Evolutionary conservation across 345 rosid genomes (phyloP), one percentile per base, ranked within the genome.

Genomic region (Clausena lansium): DNA sequence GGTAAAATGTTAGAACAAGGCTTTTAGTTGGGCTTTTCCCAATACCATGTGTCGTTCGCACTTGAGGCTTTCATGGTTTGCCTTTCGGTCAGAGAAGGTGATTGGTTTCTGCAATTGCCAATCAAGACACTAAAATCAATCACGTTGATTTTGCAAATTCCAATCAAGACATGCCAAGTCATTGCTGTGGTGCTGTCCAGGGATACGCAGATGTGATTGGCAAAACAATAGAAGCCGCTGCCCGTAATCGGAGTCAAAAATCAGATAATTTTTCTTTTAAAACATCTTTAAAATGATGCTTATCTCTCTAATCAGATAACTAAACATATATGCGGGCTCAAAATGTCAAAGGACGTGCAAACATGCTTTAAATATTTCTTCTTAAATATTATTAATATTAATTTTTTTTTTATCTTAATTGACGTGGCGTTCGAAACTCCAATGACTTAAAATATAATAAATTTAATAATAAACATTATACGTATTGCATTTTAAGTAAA

Each of bases 131-230:
- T 25, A 28, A 60, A 28, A 24, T 4, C 39, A 36, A 36, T 36
- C 9, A 36, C 19, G 54, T 7, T 14, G 9, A n/a, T 39, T 38
- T 59, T 60, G 39, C 57, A 27, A 74, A 19, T 4, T 19, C 55
- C 59, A 41, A 74, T 28, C 27, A 62, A 17, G 47, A 19, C 20
- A 27, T 61, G 59, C 27, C 39, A 61, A 58, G 68, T 41, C 36
- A 10, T 24, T 39, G 24, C 4, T 27, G 30, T 4, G n/a, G 60
- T 70, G 73, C 4, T 2, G 39, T 50, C 75, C 50, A 33, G 50
- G n/a, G 75, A 47, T 45, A 63, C n/a, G 13, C n/a, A 11, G 70
- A 75, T 75, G 77, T 75, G 77, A 75, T 50, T 45, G 47, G 5
- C 14, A 10, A 75, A 30, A 41, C 45, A 63, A 4, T 45, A 11